Evolutionary conservation across 108 stramenopile genomes (phyloP), one percentile per base, ranked within the genome.

Genomic region (Conticribra guillardii): DNA sequence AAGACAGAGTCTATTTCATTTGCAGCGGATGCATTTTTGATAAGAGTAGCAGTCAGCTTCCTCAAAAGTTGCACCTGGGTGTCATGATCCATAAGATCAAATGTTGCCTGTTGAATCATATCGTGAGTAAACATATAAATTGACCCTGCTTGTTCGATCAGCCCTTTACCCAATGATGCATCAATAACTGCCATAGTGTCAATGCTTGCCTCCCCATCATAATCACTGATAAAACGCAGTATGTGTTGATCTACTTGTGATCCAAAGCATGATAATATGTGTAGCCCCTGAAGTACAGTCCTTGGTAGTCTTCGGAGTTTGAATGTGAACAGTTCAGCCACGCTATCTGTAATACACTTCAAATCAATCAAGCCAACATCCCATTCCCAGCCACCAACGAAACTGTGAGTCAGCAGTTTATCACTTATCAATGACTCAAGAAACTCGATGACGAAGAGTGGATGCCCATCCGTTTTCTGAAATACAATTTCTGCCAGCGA

Each of bases 321-420:
- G 21, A 48, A 54, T 1, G 52, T 28, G 15, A 67, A 61, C 15
- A 75, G 33, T 59, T 75, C 74, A 29, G 74, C 74, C 0, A 71
- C 70, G 55, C 61, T 71, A 18, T 71, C 61, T 14, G 70, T 60
- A 30, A 71, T 71, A 4, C 60, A 53, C 19, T 26, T 62, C 22
- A 49, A 29, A 60, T 62, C 70, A 15, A 71, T 71, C 3, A 37
- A 31, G 19, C 62, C 61, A 3, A 19, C 59, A 28, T 71, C 70
- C 70, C 70, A 71, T 24, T 71, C 61, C 70, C 70, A 71, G 29
- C 70, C 70, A 30, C 32, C 62, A 15, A 61, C 34, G 46, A 71
- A 71, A 45, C 70, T 62, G 28, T 71, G 61, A 22, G 48, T 44
- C 24, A 71, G 59, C 34, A 62, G 23, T 19, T 46, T 61, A 23